Evolutionary conservation across 768 basidiomycete species (phyloP), one percentile per base, ranked within the genome.

Genomic region (Psilocybe subaeruginosa): DNA sequence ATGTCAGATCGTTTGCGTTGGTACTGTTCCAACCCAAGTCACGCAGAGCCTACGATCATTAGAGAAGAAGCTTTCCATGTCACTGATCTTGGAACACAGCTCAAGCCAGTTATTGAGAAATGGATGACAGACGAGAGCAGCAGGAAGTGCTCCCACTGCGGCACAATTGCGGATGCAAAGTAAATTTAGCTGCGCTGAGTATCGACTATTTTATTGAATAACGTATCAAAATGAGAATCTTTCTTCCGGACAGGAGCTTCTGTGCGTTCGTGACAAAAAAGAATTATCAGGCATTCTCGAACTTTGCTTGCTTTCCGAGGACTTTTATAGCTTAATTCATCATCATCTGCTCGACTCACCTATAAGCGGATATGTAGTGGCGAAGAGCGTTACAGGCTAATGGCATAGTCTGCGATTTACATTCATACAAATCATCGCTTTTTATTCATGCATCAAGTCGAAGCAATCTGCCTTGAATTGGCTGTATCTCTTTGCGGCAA

Each of bases 81-180:
- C 63, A 89, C 88, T 0, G 94, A 99, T 69, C 84, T 99, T 30
- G 97, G 95, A 46, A 91, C 91, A 11, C 96, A 99, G 76, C 80
- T 99, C 56, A 97, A 97, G 76, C 92, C 95, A 0, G 82, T 95
- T 51, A 97, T 99, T 60, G 81, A 94, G 68, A 78, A 82, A 23
- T 97, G 95, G 95, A 91, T 91, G 82, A 70, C 73, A 14, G 77
- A 85, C 63, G 84, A 84, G 60, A 79, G 81, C 29, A 71, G 89
- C 60, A 82, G 96, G 48, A 88, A 76, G 56, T 98, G 96, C 72
- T 74, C 77, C 17, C 77, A 77, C 48, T 98, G 96, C 70, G 92
- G 92, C 0, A 63, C 64, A 12, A 66, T 78, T 6, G 77, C 78
- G 23, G 72, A 76, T 43, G 69, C 77, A 27, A 77, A 78, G 61